Evolutionary conservation across 2,329 filamentous ascomycete species (phyloP), one percentile per base, ranked within the genome.

Genomic region (Plenodomus lindquistii): DNA sequence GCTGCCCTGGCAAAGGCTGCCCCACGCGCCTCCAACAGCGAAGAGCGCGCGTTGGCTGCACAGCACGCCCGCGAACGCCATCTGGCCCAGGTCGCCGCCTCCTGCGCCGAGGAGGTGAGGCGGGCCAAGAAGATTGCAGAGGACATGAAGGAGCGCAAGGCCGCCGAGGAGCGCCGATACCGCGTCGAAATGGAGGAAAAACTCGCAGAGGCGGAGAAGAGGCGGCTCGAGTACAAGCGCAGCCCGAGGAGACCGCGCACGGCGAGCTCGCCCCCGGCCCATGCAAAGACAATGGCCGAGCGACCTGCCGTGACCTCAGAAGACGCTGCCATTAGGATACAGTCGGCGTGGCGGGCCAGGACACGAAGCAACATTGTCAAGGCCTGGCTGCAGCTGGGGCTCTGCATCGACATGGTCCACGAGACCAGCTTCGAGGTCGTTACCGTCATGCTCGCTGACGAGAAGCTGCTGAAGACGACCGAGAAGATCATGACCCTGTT

Each of bases 71-170:
- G 90, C 48, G 88, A 93, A 74, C 87, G 87, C 60, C 90, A 92
- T 60, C 74, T 94, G 16, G 89, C 88, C 8, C 89, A 92, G 69
- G 91, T 93, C 37, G 88, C 89, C 3, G 87, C 89, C 40, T 81
- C 84, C 51, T 93, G 89, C 66, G 89, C 89, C 17, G 89, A 91
- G 70, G 89, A 94, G 68, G 89, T 94, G 15, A 85, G 88, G 66
- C 82, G 88, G 55, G 89, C 89, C 43, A 93, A 93, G 77, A 86
- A 88, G 42, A 81, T 92, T n/a, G 89, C 89, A 13, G 88, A 91
- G 69, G 85, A 82, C 48, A 91, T 89, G 77, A 91, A 90, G 72
- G 87, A 89, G 74, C 87, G 87, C 69, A 85, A 89, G 55, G 86
- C 91, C 65, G 85, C 86, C 47, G 87, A 92, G 55, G 81, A 88